phyloP scores from a whole-genome alignment of 2,329 filamentous ascomycete species.

The Colletotrichum theobromicola region DNA sequence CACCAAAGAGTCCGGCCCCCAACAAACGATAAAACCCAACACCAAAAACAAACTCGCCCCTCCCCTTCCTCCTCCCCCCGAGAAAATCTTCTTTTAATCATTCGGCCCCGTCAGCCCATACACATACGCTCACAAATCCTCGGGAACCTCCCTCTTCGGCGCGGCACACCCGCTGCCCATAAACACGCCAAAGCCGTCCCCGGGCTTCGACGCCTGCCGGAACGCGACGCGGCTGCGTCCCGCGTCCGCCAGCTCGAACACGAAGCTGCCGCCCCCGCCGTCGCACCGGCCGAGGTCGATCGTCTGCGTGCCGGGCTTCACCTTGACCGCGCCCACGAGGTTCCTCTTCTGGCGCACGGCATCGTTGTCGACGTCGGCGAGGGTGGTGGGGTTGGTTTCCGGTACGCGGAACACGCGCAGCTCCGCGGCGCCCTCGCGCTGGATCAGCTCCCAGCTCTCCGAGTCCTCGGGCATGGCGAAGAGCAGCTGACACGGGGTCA shows the following conservation, averaged over 20 bases:
- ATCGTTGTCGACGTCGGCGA: background rate
- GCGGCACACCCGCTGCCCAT: background rate
- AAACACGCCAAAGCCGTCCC: constrained; percentile 16
- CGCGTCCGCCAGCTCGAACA: constrained; percentile 12
- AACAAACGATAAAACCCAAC: background rate
- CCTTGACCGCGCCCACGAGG: constrained; percentile 2
- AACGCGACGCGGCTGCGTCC: constrained; percentile 20
- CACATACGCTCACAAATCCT: constrained; percentile 1
- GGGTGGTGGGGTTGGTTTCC: background rate
- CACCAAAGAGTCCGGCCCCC: background rate
- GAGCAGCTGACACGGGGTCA: constrained; percentile 7
- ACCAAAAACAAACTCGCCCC: background rate
- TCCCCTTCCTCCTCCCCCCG: background rate
- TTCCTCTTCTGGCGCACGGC: background rate
- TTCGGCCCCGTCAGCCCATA: background rate
- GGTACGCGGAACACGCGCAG: constrained; percentile 9
- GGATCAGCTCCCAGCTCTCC: constrained; percentile 22
- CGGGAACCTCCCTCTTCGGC: background rate
- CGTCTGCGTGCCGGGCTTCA: constrained; percentile 9
- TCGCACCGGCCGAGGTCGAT: constrained; percentile 14
- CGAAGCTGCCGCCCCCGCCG: constrained; percentile 6
- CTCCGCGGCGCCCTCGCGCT: constrained; percentile 14
- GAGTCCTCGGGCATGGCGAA: constrained; percentile 19
- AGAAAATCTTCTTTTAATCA: background rate
- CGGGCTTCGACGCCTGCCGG: constrained; percentile 7